Base-by-base conservation (phyloP, 1,139 yeast species). In the Yamadazyma blattariae region DNA sequence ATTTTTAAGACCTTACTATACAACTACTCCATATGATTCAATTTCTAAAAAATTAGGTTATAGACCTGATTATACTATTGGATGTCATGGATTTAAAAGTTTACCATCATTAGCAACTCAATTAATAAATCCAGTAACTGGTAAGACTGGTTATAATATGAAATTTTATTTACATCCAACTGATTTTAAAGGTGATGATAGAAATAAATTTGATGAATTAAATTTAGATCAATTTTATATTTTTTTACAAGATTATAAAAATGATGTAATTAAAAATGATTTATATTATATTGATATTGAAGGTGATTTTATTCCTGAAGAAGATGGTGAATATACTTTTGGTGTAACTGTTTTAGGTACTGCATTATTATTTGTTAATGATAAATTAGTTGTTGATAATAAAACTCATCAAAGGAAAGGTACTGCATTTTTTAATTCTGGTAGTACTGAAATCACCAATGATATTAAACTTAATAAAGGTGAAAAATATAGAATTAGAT, bases 271-370 rank as follows among this genome's bases (percentile, higher is more conserved):
- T 31, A 43, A 48, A 3, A 36, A 45, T 10, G 49, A 53, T 27
- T 47, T 56, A 33, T 57, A 46, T 51, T 77, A 64, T 45, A 58
- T 63, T 35, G 79, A 72, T 40, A 51, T 77, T 36, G 74, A 46
- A 34, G 61, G 77, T 36, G 55, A 59, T 23, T 72, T 64, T 42
- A 54, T 52, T 6, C 74, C 82, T 4, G 74, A 69, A 30, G 70
- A 60, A 33, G 50, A 67, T 31, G 79, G 70, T 16, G 67, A 56
- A 7, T 78, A 74, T 48, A 71, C 64, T 36, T 72, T 79, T 47
- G 79, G 82, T 22, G 54, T 69, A 32, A 52, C 71, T 10, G 72
- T 71, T 24, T 49, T 61, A 38, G 85, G 85, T 25, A 73, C 82
- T 25, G 80, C 75, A 16, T 61, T 63, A 44, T 47, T 79, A 22